These are phyloP conservation scores for Fraxinus paxiana DNA, from an alignment of 305 asterid species.

Conservation along the genomic window DNA sequence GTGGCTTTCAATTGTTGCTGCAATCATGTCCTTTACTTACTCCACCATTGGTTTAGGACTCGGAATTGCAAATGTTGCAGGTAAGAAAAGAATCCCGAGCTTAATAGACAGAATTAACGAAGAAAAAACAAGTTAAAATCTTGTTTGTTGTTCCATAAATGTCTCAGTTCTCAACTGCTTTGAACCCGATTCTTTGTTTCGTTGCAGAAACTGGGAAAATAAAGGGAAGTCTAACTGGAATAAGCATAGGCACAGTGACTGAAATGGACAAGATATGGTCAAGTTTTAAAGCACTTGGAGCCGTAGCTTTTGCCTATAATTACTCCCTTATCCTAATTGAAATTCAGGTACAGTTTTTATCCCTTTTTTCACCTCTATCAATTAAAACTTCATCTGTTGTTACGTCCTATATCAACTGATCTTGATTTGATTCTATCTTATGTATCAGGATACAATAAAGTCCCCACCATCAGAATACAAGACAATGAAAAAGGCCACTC, in stretches of 20 bases:
- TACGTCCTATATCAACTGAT: neutral
- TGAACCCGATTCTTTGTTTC: neutral
- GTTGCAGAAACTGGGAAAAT: slow-evolving; percentile 49
- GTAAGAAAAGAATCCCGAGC: slow-evolving; percentile 22
- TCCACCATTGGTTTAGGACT: slow-evolving; percentile 59
- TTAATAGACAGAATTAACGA: neutral
- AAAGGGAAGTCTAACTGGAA: slow-evolving; percentile 54
- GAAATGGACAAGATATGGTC: slow-evolving; percentile 60
- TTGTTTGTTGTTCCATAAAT: slow-evolving; percentile 3
- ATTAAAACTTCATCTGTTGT: neutral
- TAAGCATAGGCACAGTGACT: slow-evolving; percentile 42
- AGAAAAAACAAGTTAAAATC: neutral
- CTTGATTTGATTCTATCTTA: neutral
- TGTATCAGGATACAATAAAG: slow-evolving; percentile 49
- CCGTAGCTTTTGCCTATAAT: slow-evolving; percentile 68
- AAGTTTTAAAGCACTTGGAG: slow-evolving; percentile 67
- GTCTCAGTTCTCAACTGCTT: neutral
- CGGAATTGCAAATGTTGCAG: slow-evolving; percentile 53
- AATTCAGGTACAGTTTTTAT: slow-evolving; percentile 43
- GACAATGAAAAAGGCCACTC: slow-evolving; percentile 53
- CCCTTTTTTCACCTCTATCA: neutral
- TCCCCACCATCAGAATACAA: slow-evolving; percentile 61
- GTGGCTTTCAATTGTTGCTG: slow-evolving; percentile 64
- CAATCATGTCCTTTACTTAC: slow-evolving; percentile 62
- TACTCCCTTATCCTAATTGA: slow-evolving; percentile 62